A percentile compares a stretch with the other conserved stretches of the same genome.
Evolutionary conservation across 768 basidiomycete genomes (phyloP).

Genomic region (Russula griseocarnosa): DNA sequence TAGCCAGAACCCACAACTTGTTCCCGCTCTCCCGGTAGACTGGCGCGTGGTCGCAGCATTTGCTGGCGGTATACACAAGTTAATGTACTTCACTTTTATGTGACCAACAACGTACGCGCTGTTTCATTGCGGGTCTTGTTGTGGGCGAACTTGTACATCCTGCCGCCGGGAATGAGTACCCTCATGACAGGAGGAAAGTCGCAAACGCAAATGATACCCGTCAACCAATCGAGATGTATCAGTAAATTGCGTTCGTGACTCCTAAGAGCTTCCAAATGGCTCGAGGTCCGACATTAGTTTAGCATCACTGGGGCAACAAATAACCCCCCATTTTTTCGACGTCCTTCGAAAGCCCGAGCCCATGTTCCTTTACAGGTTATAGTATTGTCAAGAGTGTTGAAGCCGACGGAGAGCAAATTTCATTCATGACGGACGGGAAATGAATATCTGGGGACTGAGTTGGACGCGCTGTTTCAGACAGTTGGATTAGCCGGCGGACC

Average conservation of each 20-base stretch:
- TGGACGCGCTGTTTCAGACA: too few species aligned
- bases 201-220: not conserved
- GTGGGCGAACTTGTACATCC: not conserved
- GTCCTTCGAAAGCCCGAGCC: not conserved
- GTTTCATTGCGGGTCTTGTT: not conserved
- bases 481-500: not conserved
- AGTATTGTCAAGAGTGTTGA: not conserved
- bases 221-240: constrained; percentile 3
- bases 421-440: not conserved
- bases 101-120: not conserved
- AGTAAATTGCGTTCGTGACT: constrained; percentile 5
- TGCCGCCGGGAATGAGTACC: constrained; percentile 9
- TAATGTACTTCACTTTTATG: not conserved
- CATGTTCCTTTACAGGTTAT: not conserved
- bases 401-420: not conserved
- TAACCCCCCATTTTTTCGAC: not conserved
- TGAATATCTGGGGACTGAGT: too few species aligned
- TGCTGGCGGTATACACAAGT: not conserved
- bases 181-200: not conserved
- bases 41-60: constrained; percentile 1
- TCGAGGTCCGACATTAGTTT: constrained; percentile 18
- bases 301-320: constrained; percentile 4
- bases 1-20: not conserved
- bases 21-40: constrained; percentile 1
- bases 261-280: not conserved